phyloP scores from a whole-genome alignment of 345 rosid genomes.

The Aquilaria sinensis region DNA sequence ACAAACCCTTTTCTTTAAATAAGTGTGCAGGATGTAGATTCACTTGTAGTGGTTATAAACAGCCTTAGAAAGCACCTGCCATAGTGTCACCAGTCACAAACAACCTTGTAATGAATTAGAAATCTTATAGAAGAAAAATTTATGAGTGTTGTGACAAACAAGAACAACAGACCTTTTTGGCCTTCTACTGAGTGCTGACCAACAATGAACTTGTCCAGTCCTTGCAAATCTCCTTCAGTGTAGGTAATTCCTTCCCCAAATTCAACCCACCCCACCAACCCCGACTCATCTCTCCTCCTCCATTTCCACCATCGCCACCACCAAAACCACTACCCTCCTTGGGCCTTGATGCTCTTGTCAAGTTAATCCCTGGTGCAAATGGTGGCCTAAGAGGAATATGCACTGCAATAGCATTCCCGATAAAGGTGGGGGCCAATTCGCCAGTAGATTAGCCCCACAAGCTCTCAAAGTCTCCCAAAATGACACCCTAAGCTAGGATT shows the following conservation, averaged over 20 bases:
- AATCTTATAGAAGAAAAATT: neutral
- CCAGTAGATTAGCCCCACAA: conserved; percentile 61
- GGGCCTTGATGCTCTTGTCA: conserved; percentile 34
- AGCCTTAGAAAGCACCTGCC: conserved; percentile 87
- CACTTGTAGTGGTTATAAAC: conserved; percentile 95
- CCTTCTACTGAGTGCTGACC: conserved; percentile 50
- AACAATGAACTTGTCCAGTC: conserved; percentile 81
- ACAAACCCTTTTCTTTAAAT: conserved; percentile 66
- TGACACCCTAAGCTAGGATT: conserved; percentile 36
- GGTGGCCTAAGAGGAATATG: conserved; percentile 71
- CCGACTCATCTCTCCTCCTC: conserved; percentile 14
- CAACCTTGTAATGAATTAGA: neutral
- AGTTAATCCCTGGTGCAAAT: conserved; percentile 55
- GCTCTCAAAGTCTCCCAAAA: conserved; percentile 74
- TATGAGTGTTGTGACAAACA: neutral
- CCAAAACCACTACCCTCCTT: conserved; percentile 26
- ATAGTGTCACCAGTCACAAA: conserved; percentile 9
- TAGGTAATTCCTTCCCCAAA: conserved; percentile 83
- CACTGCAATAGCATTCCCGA: conserved; percentile 49
- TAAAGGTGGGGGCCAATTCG: conserved; percentile 53
- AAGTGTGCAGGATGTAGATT: conserved; percentile 41
- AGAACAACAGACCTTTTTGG: conserved; percentile 59
- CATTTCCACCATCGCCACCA: conserved; percentile 18
- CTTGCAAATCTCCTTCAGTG: conserved; percentile 87
- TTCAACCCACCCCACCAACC: conserved; percentile 80